Evolutionary conservation across 768 basidiomycete species (phyloP).

Genomic region (Thelephora aurantiotincta): DNA sequence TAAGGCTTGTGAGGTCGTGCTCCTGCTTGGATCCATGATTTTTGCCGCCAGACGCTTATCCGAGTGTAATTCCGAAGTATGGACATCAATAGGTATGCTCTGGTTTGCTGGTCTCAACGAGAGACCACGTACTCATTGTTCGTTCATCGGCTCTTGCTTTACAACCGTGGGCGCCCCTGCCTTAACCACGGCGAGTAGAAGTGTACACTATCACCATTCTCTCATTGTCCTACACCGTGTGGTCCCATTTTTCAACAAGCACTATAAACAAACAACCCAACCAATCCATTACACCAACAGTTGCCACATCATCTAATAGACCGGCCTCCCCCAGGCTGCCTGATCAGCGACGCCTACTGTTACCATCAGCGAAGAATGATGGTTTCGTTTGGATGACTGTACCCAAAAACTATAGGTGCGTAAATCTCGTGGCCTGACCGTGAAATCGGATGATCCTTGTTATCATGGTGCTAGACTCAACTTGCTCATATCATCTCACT

Average conservation of each 20-base stretch:
- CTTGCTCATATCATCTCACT: conserved; percentile 1
- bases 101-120: neutral
- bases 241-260: conserved; percentile 39
- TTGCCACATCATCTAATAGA: conserved; percentile 6
- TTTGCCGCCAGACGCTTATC: conserved; percentile 39
- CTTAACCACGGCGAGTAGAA: conserved; percentile 25
- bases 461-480: conserved; percentile 5
- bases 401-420: conserved; percentile 71
- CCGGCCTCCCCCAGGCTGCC: conserved; percentile 27
- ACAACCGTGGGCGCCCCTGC: conserved; percentile 3
- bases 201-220: conserved; percentile 35
- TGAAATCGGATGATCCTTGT: too few species aligned
- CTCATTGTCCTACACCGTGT: conserved; percentile 46
- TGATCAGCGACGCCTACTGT: conserved; percentile 29
- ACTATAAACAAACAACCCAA: conserved; percentile 8
- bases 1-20: conserved; percentile 44
- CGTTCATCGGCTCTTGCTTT: neutral
- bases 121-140: neutral
- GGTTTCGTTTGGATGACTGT: conserved; percentile 86
- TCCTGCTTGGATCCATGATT: conserved; percentile 50
- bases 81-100: conserved; percentile 37
- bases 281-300: conserved; percentile 5
- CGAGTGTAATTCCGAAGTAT: conserved; percentile 18
- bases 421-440: conserved; percentile 6
- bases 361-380: conserved; percentile 26